phyloP scores from a whole-genome alignment of 371 early-diverging fungal species.

The Zychaea mexicana region DNA sequence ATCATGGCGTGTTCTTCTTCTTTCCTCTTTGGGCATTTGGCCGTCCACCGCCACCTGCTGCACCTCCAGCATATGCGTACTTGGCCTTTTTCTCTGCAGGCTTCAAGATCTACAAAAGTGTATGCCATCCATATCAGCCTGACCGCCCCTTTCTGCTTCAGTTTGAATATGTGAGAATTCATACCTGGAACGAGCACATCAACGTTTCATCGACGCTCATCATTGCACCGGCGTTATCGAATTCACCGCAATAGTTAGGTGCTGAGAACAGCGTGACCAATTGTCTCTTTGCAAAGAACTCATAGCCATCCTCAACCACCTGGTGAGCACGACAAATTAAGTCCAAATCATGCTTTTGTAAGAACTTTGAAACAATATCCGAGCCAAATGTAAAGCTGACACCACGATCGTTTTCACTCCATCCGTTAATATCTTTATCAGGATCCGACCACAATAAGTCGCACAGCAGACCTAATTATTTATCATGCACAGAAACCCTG shows the following conservation, averaged over 20 bases:
- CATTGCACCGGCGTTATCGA: conserved; percentile 97
- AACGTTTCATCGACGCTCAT: conserved; percentile 97
- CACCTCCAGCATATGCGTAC: conserved; percentile 48
- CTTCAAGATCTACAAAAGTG: conserved; percentile 65
- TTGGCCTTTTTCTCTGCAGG: conserved; percentile 63
- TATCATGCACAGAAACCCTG: conserved; percentile 5
- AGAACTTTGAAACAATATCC: conserved; percentile 84
- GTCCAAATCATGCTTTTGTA: conserved; percentile 92
- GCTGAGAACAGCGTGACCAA: conserved; percentile 95
- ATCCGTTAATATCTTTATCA: conserved; percentile 82
- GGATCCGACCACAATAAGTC: conserved; percentile 98
- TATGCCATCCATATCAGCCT: background rate
- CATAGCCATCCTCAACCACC: conserved; percentile 96
- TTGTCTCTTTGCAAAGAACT: conserved; percentile 93
- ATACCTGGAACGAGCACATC: conserved; percentile 84
- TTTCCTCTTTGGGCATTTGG: conserved; percentile 2
- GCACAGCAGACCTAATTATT: conserved; percentile 85
- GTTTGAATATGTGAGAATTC: background rate
- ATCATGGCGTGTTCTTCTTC: background rate
- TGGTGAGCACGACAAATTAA: conserved; percentile 96
- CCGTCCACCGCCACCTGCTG: background rate
- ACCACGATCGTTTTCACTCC: conserved; percentile 93
- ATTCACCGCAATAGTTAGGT: conserved; percentile 97
- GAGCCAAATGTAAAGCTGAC: conserved; percentile 89
- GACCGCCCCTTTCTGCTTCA: background rate